A percentile compares a stretch with the other conserved stretches of the same genome.
These are phyloP conservation scores for Talaromyces marneffei DNA, from an alignment of 2,329 filamentous ascomycete species.

Conservation along the genomic window DNA sequence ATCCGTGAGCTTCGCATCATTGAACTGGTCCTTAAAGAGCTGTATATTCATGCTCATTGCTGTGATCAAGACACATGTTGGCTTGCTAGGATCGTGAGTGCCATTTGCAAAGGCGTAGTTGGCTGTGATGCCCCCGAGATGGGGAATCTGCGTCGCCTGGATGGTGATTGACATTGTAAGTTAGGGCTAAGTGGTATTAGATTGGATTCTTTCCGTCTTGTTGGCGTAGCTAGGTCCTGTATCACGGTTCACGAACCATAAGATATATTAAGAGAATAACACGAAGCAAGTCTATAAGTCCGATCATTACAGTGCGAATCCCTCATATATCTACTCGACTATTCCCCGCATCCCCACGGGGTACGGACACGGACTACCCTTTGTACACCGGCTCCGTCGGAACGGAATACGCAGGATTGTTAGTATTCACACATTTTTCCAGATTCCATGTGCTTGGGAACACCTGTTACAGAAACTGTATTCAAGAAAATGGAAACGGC, in stretches of 20 bases:
- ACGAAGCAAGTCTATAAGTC: neutral
- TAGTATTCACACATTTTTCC: neutral
- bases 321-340: neutral
- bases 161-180: neutral
- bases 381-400: neutral
- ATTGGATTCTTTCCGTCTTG: neutral
- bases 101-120: conserved; percentile 40
- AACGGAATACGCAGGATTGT: neutral
- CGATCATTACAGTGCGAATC: neutral
- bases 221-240: neutral
- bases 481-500: too few species aligned
- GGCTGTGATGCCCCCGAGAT: conserved; percentile 42
- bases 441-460: neutral
- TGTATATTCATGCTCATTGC: conserved; percentile 42
- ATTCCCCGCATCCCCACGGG: neutral
- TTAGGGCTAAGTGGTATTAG: neutral
- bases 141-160: conserved; percentile 35
- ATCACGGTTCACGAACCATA: neutral
- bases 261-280: neutral
- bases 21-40: conserved; percentile 35
- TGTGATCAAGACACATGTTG: conserved; percentile 45
- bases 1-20: conserved; percentile 26
- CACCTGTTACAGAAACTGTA: neutral
- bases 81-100: conserved; percentile 42
- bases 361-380: neutral